Evolutionary conservation across 208 protist genomes (phyloP), one percentile per base, ranked within the genome.

Genomic region (Acanthamoeba culbertsoni): DNA sequence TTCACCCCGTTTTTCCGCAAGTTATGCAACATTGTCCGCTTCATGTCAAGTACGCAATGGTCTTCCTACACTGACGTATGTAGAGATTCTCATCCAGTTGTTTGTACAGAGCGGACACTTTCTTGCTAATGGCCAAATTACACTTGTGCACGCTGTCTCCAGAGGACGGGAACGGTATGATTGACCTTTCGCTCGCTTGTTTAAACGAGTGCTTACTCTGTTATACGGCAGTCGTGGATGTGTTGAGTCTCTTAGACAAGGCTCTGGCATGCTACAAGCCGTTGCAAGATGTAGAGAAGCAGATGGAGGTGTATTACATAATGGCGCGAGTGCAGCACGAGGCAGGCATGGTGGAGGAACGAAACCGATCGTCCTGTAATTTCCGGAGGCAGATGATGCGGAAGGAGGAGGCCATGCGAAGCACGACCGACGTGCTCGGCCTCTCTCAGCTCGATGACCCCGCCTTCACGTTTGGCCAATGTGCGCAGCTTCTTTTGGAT

Each of bases 1-100:
- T 90, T 23, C 20, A 90, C 23, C 26, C 82, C 16, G 55, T 90
- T 0, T n/a, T 90, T 2, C 53, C 82, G 20, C 82, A 90, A 23
- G 82, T 90, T 18, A 90, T 90, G 82, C 82, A 68, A 53, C 82
- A 90, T 40, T 90, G 82, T 20, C 82, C 82, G 33, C 45, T 90
- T 26, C 55, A 71, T 35, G 53, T 90, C 51, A 90, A 90, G 73
- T 84, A 18, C 73, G 73, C 48, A 26, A 20, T 37, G 31, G 14
- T 33, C 18, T 2, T 18, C 31, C 31, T 12, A 37, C 59, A 0
- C 59, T 35, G 26, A n/a, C 55, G 7, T n/a, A 62, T 26, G 26
- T 6, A 8, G 31, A 0, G 6, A 3, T 35, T 33, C 59, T 0
- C 59, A 14, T 79, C 40, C 0, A 18, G 23, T 48, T 23, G 8